Percentiles rank a stretch among this genome's conserved stretches.
Evolutionary conservation across 2,329 filamentous ascomycete genomes (phyloP).

Genomic region (Chaetomium strumarium): DNA sequence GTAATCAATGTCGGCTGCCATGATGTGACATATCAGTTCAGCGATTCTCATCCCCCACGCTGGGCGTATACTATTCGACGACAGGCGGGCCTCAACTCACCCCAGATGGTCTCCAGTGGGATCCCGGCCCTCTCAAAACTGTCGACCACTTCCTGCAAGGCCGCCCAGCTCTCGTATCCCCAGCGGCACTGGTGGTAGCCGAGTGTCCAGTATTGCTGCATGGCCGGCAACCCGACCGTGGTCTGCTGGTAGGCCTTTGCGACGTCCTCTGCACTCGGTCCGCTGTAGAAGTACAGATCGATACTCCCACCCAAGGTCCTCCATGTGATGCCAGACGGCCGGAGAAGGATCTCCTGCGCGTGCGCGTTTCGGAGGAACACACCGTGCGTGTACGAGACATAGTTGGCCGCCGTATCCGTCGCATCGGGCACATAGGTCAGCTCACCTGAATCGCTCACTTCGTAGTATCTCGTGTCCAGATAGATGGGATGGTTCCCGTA

Average conservation of each 20-base stretch:
- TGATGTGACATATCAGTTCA: conserved; percentile 12
- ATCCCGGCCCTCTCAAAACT: conserved; percentile 60
- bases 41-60: too few relatives aligned
- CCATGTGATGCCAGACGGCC: conserved; percentile 62
- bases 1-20: conserved; percentile 63
- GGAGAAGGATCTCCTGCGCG: conserved; percentile 65
- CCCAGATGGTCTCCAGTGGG: conserved; percentile 69
- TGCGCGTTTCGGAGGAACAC: conserved; percentile 74
- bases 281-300: conserved; percentile 74
- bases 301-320: conserved; percentile 68
- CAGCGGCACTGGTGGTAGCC: conserved; percentile 81
- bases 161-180: conserved; percentile 71
- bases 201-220: conserved; percentile 78
- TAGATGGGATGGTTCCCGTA: conserved; percentile 77
- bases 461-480: conserved; percentile 71
- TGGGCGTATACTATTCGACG: background rate
- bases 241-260: conserved; percentile 64
- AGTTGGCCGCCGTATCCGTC: conserved; percentile 46
- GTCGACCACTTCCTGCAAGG: conserved; percentile 59
- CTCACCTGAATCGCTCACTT: conserved; percentile 43
- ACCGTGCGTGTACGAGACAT: conserved; percentile 66
- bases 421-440: conserved; percentile 50
- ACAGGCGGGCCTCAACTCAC: conserved; percentile 23
- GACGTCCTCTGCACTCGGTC: conserved; percentile 61
- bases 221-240: conserved; percentile 63